phyloP scores from a whole-genome alignment of 2,329 filamentous ascomycete genomes.

The Stromatinia cepivora region DNA sequence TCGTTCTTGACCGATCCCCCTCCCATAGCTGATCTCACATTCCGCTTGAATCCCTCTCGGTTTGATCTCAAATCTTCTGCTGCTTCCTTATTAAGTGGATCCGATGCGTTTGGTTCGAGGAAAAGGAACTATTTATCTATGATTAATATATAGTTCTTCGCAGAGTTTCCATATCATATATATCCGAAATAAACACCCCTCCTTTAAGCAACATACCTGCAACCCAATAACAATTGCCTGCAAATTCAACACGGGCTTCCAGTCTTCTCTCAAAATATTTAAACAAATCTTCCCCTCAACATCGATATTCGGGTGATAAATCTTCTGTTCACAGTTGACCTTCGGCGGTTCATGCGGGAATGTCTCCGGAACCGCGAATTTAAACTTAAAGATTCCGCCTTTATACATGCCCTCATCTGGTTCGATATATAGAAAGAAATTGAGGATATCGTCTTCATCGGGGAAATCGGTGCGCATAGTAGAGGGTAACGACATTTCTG shows the following conservation, averaged over 20 bases:
- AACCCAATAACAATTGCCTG: constrained; percentile 95
- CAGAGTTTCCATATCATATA: background rate
- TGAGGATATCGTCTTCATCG: constrained; percentile 81
- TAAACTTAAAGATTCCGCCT: constrained; percentile 82
- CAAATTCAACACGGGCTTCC: constrained; percentile 96
- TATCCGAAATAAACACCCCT: no score
- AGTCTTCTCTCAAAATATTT: constrained; percentile 96
- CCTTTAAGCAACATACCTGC: constrained; percentile 56
- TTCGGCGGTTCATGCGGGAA: constrained; percentile 98
- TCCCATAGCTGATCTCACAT: constrained; percentile 80
- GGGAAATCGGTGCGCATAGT: constrained; percentile 83
- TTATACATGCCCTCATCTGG: constrained; percentile 90
- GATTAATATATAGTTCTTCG: constrained; percentile 1
- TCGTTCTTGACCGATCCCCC: constrained; percentile 75
- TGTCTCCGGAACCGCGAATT: constrained; percentile 88
- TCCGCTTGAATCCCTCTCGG: constrained; percentile 85
- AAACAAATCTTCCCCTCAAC: constrained; percentile 96
- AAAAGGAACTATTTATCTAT: constrained; percentile 75
- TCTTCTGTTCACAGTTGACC: constrained; percentile 95
- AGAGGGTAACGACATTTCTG: constrained; percentile 73
- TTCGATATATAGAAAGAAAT: constrained; percentile 78
- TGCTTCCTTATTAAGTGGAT: constrained; percentile 98
- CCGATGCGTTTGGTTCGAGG: constrained; percentile 93
- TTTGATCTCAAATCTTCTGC: constrained; percentile 87
- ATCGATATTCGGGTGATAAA: constrained; percentile 99